Evolutionary conservation across 169 alveolate genomes (phyloP).

Genomic region (Cryptosporidium felis): DNA sequence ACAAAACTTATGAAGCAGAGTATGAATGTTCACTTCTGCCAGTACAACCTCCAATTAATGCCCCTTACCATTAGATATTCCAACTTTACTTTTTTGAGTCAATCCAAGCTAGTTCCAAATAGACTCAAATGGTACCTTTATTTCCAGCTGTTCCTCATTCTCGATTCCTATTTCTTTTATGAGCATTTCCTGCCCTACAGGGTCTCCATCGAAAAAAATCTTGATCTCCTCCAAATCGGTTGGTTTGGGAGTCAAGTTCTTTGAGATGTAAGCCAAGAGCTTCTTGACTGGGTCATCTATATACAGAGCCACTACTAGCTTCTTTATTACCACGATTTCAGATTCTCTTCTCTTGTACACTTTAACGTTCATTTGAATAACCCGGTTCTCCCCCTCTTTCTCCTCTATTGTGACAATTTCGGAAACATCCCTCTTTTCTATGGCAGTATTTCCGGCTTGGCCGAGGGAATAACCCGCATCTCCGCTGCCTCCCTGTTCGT

Average conservation of each 20-base stretch:
- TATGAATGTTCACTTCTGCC: slow-evolving; percentile 19
- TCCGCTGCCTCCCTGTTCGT: neutral
- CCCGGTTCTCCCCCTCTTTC: neutral
- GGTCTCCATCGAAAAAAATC: slow-evolving; percentile 51
- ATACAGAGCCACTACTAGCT: slow-evolving; percentile 16
- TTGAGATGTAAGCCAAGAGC: slow-evolving; percentile 23
- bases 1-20: slow-evolving; percentile 59
- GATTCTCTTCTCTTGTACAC: slow-evolving; percentile 48
- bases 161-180: slow-evolving; percentile 38
- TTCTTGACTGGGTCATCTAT: slow-evolving; percentile 9
- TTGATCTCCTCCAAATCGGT: neutral
- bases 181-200: neutral
- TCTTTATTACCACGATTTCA: slow-evolving; percentile 22
- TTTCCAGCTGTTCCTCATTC: slow-evolving; percentile 51
- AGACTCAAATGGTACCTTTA: slow-evolving; percentile 55
- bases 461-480: too few species aligned
- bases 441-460: too few species aligned
- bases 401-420: neutral
- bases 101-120: slow-evolving; percentile 5
- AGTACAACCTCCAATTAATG: slow-evolving; percentile 66
- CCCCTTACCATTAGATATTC: slow-evolving; percentile 68
- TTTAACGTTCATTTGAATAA: slow-evolving; percentile 16
- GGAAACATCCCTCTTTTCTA: neutral
- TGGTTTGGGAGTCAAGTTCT: slow-evolving; percentile 19
- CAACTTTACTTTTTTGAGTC: too few species aligned